phyloP scores from a whole-genome alignment of 768 basidiomycete species.

The Boletus eberwhitei region DNA sequence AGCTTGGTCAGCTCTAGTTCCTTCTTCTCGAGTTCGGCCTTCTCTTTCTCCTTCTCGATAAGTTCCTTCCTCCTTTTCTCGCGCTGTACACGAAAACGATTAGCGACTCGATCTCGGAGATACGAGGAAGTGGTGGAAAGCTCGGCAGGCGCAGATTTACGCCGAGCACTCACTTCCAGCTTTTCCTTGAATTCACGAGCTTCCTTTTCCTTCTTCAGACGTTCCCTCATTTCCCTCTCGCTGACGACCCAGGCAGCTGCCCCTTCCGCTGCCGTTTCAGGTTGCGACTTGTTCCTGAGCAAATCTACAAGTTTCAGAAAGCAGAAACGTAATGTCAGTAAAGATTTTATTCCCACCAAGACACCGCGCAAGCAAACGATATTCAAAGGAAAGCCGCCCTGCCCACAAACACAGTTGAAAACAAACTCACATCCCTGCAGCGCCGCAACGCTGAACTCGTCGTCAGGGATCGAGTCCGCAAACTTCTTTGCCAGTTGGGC shows the following conservation, averaged over 20 bases:
- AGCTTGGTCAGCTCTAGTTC: conserved; percentile 55
- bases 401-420: too few relatives aligned
- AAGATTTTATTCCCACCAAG: conserved; percentile 18
- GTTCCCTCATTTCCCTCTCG: conserved; percentile 74
- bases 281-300: conserved; percentile 80
- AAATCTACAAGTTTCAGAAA: conserved; percentile 57
- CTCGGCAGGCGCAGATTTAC: conserved; percentile 14
- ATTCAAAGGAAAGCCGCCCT: neutral
- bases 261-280: conserved; percentile 67
- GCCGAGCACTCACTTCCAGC: conserved; percentile 50
- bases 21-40: conserved; percentile 64
- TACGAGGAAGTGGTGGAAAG: conserved; percentile 12
- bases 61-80: conserved; percentile 44
- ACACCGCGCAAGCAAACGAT: conserved; percentile 21
- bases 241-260: conserved; percentile 69
- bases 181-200: conserved; percentile 66
- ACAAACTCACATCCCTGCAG: conserved; percentile 80
- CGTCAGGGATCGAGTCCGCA: conserved; percentile 78
- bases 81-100: conserved; percentile 29
- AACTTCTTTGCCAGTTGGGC: conserved; percentile 72
- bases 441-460: conserved; percentile 85
- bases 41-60: conserved; percentile 50
- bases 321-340: conserved; percentile 25
- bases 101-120: conserved; percentile 1
- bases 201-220: conserved; percentile 71